Evolutionary conservation across 495 filamentous ascomycete genomes (phyloP), one percentile per base, ranked within the genome.

Genomic region (Lophiotrema nucula): DNA sequence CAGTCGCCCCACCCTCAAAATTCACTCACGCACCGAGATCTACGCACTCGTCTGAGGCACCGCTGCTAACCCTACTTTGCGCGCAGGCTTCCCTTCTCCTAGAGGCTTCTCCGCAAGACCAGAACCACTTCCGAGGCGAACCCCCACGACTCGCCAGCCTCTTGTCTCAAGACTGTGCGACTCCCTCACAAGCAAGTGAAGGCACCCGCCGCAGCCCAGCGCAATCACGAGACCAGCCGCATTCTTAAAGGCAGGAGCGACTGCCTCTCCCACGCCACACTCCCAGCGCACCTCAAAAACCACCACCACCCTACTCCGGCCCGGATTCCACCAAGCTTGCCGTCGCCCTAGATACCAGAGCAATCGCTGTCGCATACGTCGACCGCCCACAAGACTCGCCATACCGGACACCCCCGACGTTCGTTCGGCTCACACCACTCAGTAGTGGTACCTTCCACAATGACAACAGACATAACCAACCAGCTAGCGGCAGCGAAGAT

Each of bases 401-500:
- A 19, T 11, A 23, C 45, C 16, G 53, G 22, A 47, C 13, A 41
- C 37, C 44, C 37, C 31, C 31, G 47, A 28, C 27, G 28, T 19
- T 27, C 18, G 21, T 12, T 28, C 50, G 43, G 13, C 25, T 18
- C 19, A 16, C 31, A 25, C 46, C 53, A 46, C 48, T n/a, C 47
- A 15, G 18, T 22, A 58, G 52, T 48, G 53, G 43, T 25, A 41
- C 23, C 42, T 4, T 27, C 26, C 59, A 62, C 43, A 63, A 72
- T 72, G 70, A 69, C 70, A 33, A 49, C 69, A 21, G 69, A 72
- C 47, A 69, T 73, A 31, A 71, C 66, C 18, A 72, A 63, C 56
- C 60, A 72, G 58, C 66, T 73, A 59, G 68, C 69, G 38, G 84
- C 83, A 53, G 82, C 89, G 53, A 87, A 81, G 56, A 75, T 96